phyloP scores from a whole-genome alignment of 2,329 filamentous ascomycete species.

The Berkeleyomyces basicola region DNA sequence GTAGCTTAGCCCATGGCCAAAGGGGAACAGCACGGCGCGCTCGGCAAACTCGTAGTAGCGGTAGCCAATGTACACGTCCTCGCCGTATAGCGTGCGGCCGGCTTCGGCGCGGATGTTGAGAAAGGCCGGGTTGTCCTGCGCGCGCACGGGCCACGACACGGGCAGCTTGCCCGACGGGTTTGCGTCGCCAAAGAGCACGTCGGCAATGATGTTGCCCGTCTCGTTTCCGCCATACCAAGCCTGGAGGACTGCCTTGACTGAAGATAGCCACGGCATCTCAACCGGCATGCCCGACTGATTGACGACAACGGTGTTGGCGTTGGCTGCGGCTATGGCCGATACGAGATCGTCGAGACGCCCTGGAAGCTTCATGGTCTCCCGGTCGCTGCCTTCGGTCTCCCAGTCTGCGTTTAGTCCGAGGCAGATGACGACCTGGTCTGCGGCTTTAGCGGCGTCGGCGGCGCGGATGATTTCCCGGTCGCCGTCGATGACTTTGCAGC shows the following conservation, averaged over 20 bases:
- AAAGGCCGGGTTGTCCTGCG: constrained; percentile 53
- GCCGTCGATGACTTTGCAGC: constrained; percentile 39
- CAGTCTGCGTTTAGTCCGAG: constrained; percentile 66
- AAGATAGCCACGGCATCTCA: constrained; percentile 49
- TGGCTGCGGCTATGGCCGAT: constrained; percentile 44
- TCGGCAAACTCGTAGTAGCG: constrained; percentile 61
- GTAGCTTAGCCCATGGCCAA: constrained; percentile 65
- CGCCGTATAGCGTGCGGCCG: constrained; percentile 56
- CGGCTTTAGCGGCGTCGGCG: constrained; percentile 47
- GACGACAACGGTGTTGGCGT: constrained; percentile 54
- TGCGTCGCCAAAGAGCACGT: constrained; percentile 56
- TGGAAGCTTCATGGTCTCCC: constrained; percentile 64
- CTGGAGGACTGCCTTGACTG: constrained; percentile 41
- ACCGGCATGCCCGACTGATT: constrained; percentile 65
- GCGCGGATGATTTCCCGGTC: constrained; percentile 47
- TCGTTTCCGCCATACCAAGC: constrained; percentile 85
- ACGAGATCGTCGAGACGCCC: constrained; percentile 56
- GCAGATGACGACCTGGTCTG: constrained; percentile 64
- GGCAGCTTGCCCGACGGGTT: constrained; percentile 64
- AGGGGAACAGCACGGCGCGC: constrained; percentile 51
- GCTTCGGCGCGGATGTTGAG: constrained; percentile 58
- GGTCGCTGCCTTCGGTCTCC: constrained; percentile 66
- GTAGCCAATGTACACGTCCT: constrained; percentile 70
- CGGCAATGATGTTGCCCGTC: constrained; percentile 64
- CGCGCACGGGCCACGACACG: constrained; percentile 51